phyloP scores from a whole-genome alignment of 2,329 filamentous ascomycete genomes.

The Purpureocillium takamizusanense region DNA sequence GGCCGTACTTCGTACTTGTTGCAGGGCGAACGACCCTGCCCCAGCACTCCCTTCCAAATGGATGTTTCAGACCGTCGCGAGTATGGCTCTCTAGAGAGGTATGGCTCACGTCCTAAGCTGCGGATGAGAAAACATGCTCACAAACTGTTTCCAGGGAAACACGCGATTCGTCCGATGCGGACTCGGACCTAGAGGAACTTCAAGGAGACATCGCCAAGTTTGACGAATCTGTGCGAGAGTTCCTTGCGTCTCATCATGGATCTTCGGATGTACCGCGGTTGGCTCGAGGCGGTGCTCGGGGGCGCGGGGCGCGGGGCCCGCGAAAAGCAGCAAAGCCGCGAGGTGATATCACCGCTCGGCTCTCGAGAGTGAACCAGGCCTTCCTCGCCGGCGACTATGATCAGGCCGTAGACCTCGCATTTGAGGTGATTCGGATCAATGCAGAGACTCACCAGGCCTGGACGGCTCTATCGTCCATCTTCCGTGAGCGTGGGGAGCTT shows the following conservation, averaged over 20 bases:
- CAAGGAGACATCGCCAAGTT: constrained; percentile 33
- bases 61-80: too few relatives aligned
- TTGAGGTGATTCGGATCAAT: constrained; percentile 59
- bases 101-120: background rate
- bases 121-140: constrained; percentile 1
- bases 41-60: too few relatives aligned
- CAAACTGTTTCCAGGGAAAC: constrained; percentile 4
- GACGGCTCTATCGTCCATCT: constrained; percentile 52
- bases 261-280: constrained; percentile 10
- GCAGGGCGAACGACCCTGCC: too few relatives aligned
- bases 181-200: constrained; percentile 35
- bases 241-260: constrained; percentile 27
- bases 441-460: constrained; percentile 58
- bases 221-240: constrained; percentile 31
- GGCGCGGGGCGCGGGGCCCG: constrained; percentile 31
- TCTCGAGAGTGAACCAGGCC: constrained; percentile 58
- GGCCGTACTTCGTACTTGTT: too few relatives aligned
- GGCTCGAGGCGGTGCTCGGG: constrained; percentile 12
- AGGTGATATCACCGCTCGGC: constrained; percentile 59
- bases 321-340: constrained; percentile 58
- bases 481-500: constrained; percentile 48
- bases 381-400: constrained; percentile 56
- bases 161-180: constrained; percentile 27
- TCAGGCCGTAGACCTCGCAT: constrained; percentile 47
- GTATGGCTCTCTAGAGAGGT: background rate